A percentile compares a stretch with the other conserved stretches of the same genome.
These are phyloP conservation scores for Colletotrichum tabaci DNA, from an alignment of 2,329 filamentous ascomycete species.

Conservation along the genomic window DNA sequence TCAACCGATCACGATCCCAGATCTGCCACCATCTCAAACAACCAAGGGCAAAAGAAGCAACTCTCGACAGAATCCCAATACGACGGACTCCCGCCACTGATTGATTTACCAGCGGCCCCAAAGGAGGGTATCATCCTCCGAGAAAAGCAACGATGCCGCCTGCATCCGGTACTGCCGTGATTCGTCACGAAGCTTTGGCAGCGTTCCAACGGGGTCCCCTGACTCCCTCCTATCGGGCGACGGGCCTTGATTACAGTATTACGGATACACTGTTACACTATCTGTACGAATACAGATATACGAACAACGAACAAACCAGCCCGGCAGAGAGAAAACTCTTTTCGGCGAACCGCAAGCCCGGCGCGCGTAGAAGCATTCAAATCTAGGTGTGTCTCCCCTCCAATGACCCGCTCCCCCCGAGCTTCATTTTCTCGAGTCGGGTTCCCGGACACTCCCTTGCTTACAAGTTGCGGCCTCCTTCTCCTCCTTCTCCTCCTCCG, in stretches of 20 bases:
- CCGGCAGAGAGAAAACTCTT: background rate
- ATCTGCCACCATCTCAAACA: constrained; percentile 7
- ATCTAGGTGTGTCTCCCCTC: background rate
- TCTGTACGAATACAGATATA: background rate
- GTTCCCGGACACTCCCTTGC: constrained; percentile 34
- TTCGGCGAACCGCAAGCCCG: constrained; percentile 5
- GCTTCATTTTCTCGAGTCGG: constrained; percentile 31
- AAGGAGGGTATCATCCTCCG: background rate
- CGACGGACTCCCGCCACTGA: background rate
- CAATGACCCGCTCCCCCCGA: constrained; percentile 32
- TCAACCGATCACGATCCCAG: constrained; percentile 12
- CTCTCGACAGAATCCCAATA: constrained; percentile 5
- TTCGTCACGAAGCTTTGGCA: constrained; percentile 11
- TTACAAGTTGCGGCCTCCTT: background rate
- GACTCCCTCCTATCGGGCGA: constrained; percentile 3
- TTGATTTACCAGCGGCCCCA: background rate
- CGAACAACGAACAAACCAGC: constrained; percentile 12
- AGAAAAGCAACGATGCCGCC: constrained; percentile 18
- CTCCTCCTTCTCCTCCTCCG: constrained; percentile 7
- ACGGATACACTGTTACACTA: too few species aligned
- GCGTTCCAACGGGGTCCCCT: constrained; percentile 27
- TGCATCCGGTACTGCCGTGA: constrained; percentile 25
- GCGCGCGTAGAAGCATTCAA: constrained; percentile 4
- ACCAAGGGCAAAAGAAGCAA: constrained; percentile 11
- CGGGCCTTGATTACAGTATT: constrained; percentile 20